phyloP scores from a whole-genome alignment of 768 basidiomycete genomes.

The Fistulinella prunicolor region DNA sequence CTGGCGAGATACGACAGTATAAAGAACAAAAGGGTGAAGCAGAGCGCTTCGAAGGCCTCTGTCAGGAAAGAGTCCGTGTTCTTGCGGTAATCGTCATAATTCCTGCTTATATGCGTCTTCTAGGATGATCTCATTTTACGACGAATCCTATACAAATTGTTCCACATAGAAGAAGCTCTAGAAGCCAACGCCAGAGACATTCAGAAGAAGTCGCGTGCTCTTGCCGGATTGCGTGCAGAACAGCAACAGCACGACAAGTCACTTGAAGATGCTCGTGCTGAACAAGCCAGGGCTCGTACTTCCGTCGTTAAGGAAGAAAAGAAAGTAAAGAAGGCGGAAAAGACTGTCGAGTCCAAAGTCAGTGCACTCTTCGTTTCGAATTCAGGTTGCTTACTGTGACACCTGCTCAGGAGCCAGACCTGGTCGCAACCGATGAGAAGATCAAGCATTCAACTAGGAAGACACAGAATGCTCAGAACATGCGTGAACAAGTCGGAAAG shows the following conservation, averaged over 20 bases:
- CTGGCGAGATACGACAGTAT: slow-evolving; percentile 95
- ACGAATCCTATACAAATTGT: slow-evolving; percentile 84
- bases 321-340: slow-evolving; percentile 87
- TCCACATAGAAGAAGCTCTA: slow-evolving; percentile 83
- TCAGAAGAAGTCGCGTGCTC: slow-evolving; percentile 66
- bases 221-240: slow-evolving; percentile 65
- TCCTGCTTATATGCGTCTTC: slow-evolving; percentile 6
- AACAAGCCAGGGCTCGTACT: slow-evolving; percentile 75
- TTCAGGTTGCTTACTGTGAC: neutral
- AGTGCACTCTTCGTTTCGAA: slow-evolving; percentile 15
- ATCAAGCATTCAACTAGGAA: slow-evolving; percentile 85
- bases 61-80: slow-evolving; percentile 62
- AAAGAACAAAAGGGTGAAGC: slow-evolving; percentile 96
- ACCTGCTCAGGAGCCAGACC: slow-evolving; percentile 68
- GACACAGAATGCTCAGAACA: slow-evolving; percentile 62
- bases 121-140: slow-evolving; percentile 82
- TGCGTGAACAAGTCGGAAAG: slow-evolving; percentile 59
- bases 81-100: neutral
- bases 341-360: slow-evolving; percentile 80
- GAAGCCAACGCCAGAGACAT: slow-evolving; percentile 69
- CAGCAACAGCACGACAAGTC: slow-evolving; percentile 68
- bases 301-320: slow-evolving; percentile 82
- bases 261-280: slow-evolving; percentile 69
- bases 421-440: slow-evolving; percentile 81
- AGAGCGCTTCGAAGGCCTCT: slow-evolving; percentile 77